Evolutionary conservation across 2,329 filamentous ascomycete genomes (phyloP), one percentile per base, ranked within the genome.

Genomic region (Aspergillus tanneri): DNA sequence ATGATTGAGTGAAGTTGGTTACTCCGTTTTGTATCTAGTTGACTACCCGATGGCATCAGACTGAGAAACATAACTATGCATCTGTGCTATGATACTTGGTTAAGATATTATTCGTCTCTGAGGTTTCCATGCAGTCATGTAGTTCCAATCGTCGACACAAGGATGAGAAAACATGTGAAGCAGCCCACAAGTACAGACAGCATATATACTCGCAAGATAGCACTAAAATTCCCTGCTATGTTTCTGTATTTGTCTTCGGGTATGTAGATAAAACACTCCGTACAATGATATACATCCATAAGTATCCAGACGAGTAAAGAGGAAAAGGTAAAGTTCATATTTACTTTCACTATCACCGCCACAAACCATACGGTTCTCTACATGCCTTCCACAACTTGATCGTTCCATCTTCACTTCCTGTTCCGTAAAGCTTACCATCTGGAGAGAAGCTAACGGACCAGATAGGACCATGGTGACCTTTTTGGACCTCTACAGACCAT

Each of bases 401-500:
- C 0, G 93, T 99, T 32, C 93, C 93, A 63, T 99, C 93, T 67
- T 99, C 93, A 40, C 91, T 96, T 23, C 89, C 93, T 1, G 93
- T 99, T 1, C 91, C 93, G 66, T 97, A 99, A 6, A 99, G 76
- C 67, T 95, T 96, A 38, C 91, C 91, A 64, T 99, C 93, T 0
- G 93, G 93, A 0, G 91, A 93, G 71, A 96, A 99, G 47, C 87
- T 86, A 50, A 95, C 85, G 5, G 90, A 96, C 93, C 93, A 99
- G 53, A 99, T 93, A 1, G 92, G 92, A 2, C 93, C 93, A 64
- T 99, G 93, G 60, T 99, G 93, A 19, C 93, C 93, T 72, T 96
- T 96, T 74, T 95, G 89, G 10, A 92, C 86, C 67, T 97, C 93
- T 86, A 53, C 14, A 5, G 10, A 3, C 7, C 16, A 21, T 38